These are phyloP conservation scores for Barnettozyma pratensis DNA, from an alignment of 805 yeast genomes.

Conservation along the genomic window DNA sequence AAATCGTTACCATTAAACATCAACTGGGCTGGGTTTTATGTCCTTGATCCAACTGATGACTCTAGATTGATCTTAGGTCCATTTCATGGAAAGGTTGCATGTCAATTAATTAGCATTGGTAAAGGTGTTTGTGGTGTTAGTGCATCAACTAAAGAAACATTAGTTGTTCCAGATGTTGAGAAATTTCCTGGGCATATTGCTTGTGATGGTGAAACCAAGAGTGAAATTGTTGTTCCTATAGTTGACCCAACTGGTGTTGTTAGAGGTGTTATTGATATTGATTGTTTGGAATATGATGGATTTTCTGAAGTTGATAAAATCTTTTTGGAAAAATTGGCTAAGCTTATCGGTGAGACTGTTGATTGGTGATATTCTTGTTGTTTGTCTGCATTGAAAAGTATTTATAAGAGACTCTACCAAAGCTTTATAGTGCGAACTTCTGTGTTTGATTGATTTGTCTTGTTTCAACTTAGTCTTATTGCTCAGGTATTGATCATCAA, in stretches of 20 bases:
- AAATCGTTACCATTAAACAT: constrained; percentile 51
- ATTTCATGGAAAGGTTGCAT: constrained; percentile 95
- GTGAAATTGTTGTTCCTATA: constrained; percentile 92
- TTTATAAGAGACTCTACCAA: too few relatives aligned
- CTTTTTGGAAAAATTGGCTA: constrained; percentile 56
- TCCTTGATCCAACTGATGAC: constrained; percentile 30
- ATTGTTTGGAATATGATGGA: constrained; percentile 60
- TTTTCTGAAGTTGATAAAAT: constrained; percentile 60
- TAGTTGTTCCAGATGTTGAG: constrained; percentile 73
- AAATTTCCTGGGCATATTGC: constrained; percentile 91
- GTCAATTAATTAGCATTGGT: constrained; percentile 76
- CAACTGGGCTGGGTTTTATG: constrained; percentile 95
- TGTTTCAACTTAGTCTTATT: not conserved
- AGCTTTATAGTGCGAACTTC: too few relatives aligned
- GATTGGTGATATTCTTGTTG: constrained; percentile 31
- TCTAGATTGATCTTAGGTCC: constrained; percentile 74
- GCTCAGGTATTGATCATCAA: not conserved
- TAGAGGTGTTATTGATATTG: constrained; percentile 83
- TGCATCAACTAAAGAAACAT: constrained; percentile 53
- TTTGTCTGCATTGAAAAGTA: not conserved
- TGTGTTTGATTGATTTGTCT: too few relatives aligned
- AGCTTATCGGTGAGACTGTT: constrained; percentile 46
- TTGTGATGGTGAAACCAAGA: constrained; percentile 90
- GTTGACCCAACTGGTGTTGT: constrained; percentile 35
- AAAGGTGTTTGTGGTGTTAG: constrained; percentile 92